Evolutionary conservation across 768 basidiomycete genomes (phyloP).

Genomic region (Crucibulum laeve): DNA sequence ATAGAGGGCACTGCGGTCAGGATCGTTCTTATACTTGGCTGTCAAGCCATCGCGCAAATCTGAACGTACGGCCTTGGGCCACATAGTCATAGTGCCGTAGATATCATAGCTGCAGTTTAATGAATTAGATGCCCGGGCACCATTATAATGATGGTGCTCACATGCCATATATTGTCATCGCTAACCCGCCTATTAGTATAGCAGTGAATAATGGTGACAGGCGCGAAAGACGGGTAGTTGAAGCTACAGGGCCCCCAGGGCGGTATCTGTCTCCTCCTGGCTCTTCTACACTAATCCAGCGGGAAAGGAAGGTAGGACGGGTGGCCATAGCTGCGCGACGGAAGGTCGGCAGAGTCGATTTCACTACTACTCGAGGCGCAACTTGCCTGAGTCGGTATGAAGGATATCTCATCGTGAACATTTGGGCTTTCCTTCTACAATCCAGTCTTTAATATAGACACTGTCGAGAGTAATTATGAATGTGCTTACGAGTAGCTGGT

Average conservation of each 20-base stretch:
- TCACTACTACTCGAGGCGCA: not conserved
- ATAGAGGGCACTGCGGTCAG: conserved; percentile 44
- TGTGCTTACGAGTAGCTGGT: too few relatives aligned
- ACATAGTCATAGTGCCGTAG: conserved; percentile 54
- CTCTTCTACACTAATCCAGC: not conserved
- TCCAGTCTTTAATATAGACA: too few relatives aligned
- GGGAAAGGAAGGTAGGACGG: not conserved
- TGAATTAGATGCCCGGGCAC: not conserved
- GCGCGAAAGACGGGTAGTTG: not conserved
- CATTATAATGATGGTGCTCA: not conserved
- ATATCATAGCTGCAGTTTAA: conserved; percentile 43
- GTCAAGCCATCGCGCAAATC: conserved; percentile 65
- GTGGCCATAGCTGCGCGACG: not conserved
- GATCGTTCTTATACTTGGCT: conserved; percentile 56
- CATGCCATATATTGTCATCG: conserved; percentile 1
- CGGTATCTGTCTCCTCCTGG: not conserved
- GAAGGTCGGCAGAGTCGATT: not conserved
- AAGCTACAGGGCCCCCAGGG: not conserved
- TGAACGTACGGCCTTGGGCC: conserved; percentile 58
- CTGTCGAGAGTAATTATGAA: too few relatives aligned
- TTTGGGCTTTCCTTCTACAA: too few relatives aligned
- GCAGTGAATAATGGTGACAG: not conserved
- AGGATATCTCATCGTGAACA: not conserved
- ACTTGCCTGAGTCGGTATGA: not conserved
- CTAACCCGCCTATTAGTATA: not conserved